Conservation (phyloP, 2,329 filamentous ascomycete genomes). For the Cryphonectria carpinicola region DNA sequence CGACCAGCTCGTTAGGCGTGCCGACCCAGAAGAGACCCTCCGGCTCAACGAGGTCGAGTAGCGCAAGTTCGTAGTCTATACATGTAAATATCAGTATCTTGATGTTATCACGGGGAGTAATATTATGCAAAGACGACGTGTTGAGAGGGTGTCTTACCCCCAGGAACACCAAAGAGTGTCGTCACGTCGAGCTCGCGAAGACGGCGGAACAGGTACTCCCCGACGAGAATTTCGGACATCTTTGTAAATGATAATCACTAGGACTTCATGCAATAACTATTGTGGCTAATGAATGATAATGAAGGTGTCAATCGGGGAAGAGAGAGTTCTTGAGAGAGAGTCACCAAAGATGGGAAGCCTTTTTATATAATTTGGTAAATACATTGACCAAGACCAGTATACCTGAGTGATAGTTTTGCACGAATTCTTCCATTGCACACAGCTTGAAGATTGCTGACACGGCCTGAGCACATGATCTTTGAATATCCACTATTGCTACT, state of each 20-base stretch:
- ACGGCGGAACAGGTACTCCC: constrained; percentile 56
- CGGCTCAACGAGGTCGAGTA: constrained; percentile 54
- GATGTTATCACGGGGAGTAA: background rate
- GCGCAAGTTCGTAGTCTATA: constrained; percentile 56
- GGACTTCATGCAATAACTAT: background rate
- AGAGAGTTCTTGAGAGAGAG: background rate
- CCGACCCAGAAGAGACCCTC: constrained; percentile 52
- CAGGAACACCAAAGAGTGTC: constrained; percentile 55
- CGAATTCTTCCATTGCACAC: too few relatives aligned
- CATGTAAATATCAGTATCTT: background rate
- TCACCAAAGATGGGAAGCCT: background rate
- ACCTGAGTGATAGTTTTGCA: too few relatives aligned
- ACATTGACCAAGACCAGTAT: background rate
- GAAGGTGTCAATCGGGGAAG: background rate
- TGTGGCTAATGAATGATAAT: background rate
- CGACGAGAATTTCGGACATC: constrained; percentile 40
- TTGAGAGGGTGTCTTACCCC: constrained; percentile 31
- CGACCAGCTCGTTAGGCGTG: constrained; percentile 60
- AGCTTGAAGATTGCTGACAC: too few relatives aligned
- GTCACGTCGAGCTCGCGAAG: constrained; percentile 52
- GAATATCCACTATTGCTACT: too few relatives aligned
- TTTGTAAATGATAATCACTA: background rate
- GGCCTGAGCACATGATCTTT: too few relatives aligned
- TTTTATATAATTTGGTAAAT: background rate
- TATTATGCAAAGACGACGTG: background rate